phyloP scores from a whole-genome alignment of 169 alveolate genomes.

The Cryptosporidium sp. region DNA sequence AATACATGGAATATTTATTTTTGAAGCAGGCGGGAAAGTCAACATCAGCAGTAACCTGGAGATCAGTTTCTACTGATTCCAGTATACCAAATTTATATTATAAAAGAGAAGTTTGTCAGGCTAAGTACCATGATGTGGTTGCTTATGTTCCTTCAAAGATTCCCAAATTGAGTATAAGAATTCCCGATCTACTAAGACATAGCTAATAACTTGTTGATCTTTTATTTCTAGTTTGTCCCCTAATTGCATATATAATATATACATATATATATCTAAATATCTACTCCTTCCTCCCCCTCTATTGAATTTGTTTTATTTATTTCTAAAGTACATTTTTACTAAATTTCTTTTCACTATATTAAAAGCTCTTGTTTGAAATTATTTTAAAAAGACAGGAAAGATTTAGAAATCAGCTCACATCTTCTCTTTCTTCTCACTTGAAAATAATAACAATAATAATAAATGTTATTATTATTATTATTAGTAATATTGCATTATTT shows the following conservation, averaged over 20 bases:
- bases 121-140: conserved; percentile 11
- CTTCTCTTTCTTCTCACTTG: no score
- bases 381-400: background rate
- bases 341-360: background rate
- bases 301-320: background rate
- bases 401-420: no score
- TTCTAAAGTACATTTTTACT: background rate
- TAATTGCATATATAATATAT: background rate
- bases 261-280: no score
- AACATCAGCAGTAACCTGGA: conserved; percentile 41
- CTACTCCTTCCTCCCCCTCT: background rate
- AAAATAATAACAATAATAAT: no score
- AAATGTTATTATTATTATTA: no score
- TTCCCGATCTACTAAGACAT: conserved; percentile 32
- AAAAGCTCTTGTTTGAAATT: background rate
- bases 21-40: background rate
- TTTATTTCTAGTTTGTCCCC: background rate
- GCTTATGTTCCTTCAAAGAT: conserved; percentile 42
- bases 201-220: background rate
- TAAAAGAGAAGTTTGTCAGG: background rate
- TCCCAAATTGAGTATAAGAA: conserved; percentile 25
- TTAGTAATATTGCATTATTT: background rate
- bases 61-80: conserved; percentile 30
- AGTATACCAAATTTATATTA: conserved; percentile 5
- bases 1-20: conserved; percentile 16